Evolutionary conservation across 495 filamentous ascomycete species (phyloP).

Genomic region (Aspergillus taichungensis): DNA sequence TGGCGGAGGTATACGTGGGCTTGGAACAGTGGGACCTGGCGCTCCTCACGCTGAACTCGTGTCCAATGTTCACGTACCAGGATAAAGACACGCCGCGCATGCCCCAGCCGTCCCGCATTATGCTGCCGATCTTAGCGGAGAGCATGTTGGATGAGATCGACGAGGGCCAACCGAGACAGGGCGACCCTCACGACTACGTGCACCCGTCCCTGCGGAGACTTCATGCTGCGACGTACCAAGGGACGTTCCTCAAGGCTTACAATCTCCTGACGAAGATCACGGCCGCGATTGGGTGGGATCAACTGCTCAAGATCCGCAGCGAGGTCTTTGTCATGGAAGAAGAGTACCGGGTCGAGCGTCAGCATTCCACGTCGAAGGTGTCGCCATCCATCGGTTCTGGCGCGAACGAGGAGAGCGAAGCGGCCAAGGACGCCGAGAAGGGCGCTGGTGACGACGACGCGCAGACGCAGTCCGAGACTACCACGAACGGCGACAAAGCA

Average conservation of each 20-base stretch:
- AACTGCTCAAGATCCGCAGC: conserved; percentile 83
- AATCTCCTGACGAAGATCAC: conserved; percentile 89
- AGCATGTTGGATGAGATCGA: conserved; percentile 94
- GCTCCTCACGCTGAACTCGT: conserved; percentile 93
- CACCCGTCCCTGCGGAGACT: conserved; percentile 81
- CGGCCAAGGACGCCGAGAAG: conserved; percentile 25
- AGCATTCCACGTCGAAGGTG: conserved; percentile 45
- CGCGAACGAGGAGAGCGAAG: conserved; percentile 33
- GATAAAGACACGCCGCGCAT: conserved; percentile 93
- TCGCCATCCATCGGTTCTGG: conserved; percentile 2
- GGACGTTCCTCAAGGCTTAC: conserved; percentile 93
- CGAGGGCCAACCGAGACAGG: conserved; percentile 70
- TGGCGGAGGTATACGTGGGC: conserved; percentile 86
- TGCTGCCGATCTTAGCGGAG: conserved; percentile 78
- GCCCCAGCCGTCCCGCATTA: conserved; percentile 79
- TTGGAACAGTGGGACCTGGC: conserved; percentile 92
- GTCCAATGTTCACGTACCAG: conserved; percentile 99
- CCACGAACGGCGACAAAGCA: conserved; percentile 25
- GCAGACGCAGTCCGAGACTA: conserved; percentile 12
- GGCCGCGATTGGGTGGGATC: conserved; percentile 94
- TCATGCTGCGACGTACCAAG: conserved; percentile 79
- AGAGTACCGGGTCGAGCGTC: conserved; percentile 87
- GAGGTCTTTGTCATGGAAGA: conserved; percentile 99
- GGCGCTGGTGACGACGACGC: conserved; percentile 22
- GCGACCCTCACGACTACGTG: conserved; percentile 64